Conservation (phyloP, 2,329 filamentous ascomycete species). For the Cladosporium phlei region DNA sequence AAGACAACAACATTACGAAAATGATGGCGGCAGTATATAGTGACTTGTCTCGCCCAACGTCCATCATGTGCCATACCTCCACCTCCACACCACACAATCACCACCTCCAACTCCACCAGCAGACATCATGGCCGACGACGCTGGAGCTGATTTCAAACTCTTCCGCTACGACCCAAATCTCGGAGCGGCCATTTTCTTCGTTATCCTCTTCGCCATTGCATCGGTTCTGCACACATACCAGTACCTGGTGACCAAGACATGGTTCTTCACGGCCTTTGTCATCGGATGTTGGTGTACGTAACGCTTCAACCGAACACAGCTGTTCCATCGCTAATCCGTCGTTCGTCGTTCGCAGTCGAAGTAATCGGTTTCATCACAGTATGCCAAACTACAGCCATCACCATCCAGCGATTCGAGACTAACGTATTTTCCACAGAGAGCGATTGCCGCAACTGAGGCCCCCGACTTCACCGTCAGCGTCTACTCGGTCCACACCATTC, state of each 20-base stretch:
- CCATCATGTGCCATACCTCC: neutral
- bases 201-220: neutral
- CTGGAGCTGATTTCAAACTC: slow-evolving; percentile 5
- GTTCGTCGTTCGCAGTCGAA: neutral
- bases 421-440: slow-evolving; percentile 24
- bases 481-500: slow-evolving; percentile 27
- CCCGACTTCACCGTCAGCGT: slow-evolving; percentile 14
- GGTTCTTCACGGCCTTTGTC: slow-evolving; percentile 47
- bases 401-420: slow-evolving; percentile 40
- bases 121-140: neutral
- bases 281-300: slow-evolving; percentile 30
- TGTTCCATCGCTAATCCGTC: neutral
- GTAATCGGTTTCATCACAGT: slow-evolving; percentile 1
- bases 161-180: slow-evolving; percentile 2
- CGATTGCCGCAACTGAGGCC: neutral
- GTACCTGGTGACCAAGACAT: slow-evolving; percentile 42
- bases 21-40: no score
- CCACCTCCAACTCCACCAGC: neutral
- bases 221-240: slow-evolving; percentile 15
- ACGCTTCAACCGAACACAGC: no score
- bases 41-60: neutral
- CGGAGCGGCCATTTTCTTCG: neutral
- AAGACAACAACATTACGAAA: no score
- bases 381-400: neutral
- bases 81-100: neutral